A percentile compares a stretch with the other conserved stretches of the same genome.
Conservation (phyloP, 1,284 basidiomycete genomes). For the Ustilago vetiveriae region DNA sequence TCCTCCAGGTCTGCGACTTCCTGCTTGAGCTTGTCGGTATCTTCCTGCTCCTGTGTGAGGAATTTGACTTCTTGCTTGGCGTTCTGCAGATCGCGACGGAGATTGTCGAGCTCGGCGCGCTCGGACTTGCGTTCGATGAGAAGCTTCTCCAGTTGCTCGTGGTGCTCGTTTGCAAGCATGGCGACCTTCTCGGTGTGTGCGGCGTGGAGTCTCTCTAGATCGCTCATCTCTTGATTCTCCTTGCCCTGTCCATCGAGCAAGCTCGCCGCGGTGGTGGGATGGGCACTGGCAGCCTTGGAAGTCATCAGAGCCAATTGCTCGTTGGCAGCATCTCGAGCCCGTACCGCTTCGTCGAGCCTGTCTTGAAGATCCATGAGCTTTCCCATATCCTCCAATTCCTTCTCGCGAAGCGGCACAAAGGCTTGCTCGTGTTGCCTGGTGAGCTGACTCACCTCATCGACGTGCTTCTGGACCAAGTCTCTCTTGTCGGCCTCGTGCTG, state of each 20-base stretch:
- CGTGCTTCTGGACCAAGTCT: constrained; percentile 40
- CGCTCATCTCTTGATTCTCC: constrained; percentile 38
- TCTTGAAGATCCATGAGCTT: constrained; percentile 53
- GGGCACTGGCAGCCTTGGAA: constrained; percentile 30
- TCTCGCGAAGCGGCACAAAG: constrained; percentile 32
- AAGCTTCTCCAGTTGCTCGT: constrained; percentile 34
- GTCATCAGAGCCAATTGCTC: constrained; percentile 25
- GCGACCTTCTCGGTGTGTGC: constrained; percentile 50
- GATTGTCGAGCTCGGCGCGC: constrained; percentile 24
- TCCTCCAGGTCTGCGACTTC: constrained; percentile 38
- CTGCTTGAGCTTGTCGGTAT: constrained; percentile 37
- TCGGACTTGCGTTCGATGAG: constrained; percentile 20
- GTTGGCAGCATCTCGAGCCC: constrained; percentile 37
- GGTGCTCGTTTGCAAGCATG: constrained; percentile 32
- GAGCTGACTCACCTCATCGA: constrained; percentile 33
- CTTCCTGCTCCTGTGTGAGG: constrained; percentile 33
- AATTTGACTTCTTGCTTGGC: constrained; percentile 44
- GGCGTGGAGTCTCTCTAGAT: constrained; percentile 46
- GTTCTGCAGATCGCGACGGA: constrained; percentile 39
- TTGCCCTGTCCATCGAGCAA: constrained; percentile 28
- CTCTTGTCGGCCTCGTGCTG: constrained; percentile 37
- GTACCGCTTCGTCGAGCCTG: constrained; percentile 43
- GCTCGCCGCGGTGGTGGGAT: constrained; percentile 24
- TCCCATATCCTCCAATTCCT: constrained; percentile 30
- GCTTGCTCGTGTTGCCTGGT: constrained; percentile 28